phyloP scores from a whole-genome alignment of 73 alveolate species.

The Stentor coeruleus region DNA sequence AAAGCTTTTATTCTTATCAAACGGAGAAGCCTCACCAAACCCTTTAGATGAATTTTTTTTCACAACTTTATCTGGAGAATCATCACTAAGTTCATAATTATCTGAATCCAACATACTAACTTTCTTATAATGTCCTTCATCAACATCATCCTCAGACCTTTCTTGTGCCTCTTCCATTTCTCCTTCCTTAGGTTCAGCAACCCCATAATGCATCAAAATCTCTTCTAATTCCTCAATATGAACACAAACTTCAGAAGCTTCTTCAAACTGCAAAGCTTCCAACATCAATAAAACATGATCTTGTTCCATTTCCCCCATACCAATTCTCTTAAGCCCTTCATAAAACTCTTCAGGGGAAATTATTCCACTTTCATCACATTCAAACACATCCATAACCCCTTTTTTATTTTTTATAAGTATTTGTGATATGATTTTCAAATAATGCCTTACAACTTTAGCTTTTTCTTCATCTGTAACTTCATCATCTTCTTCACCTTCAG shows the following conservation, averaged over 20 bases:
- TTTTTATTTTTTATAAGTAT: not conserved
- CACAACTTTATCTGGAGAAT: not conserved
- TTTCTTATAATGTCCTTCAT: slow-evolving; percentile 7
- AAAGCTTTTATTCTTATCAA: not conserved
- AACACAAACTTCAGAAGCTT: not conserved
- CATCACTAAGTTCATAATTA: slow-evolving; percentile 32
- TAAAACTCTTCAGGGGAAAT: slow-evolving; percentile 7
- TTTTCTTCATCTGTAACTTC: slow-evolving; percentile 9
- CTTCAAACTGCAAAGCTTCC: slow-evolving; percentile 23
- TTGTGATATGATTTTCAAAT: not conserved
- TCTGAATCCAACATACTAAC: slow-evolving; percentile 18
- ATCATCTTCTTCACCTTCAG: slow-evolving; percentile 17
- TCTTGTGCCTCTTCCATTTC: slow-evolving; percentile 21
- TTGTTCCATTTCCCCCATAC: not conserved
- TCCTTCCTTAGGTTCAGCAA: slow-evolving; percentile 25
- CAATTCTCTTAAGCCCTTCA: not conserved
- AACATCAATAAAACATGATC: slow-evolving; percentile 9
- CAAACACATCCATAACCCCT: not conserved
- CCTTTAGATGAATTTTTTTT: slow-evolving; percentile 4
- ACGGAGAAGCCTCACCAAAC: slow-evolving; percentile 1
- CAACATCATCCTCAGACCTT: not conserved
- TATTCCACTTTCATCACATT: not conserved
- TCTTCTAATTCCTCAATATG: slow-evolving; percentile 21
- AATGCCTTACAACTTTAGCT: slow-evolving; percentile 21
- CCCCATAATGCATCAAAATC: slow-evolving; percentile 7